Evolutionary conservation across 495 filamentous ascomycete genomes (phyloP).

Genomic region (Letharia lupina): DNA sequence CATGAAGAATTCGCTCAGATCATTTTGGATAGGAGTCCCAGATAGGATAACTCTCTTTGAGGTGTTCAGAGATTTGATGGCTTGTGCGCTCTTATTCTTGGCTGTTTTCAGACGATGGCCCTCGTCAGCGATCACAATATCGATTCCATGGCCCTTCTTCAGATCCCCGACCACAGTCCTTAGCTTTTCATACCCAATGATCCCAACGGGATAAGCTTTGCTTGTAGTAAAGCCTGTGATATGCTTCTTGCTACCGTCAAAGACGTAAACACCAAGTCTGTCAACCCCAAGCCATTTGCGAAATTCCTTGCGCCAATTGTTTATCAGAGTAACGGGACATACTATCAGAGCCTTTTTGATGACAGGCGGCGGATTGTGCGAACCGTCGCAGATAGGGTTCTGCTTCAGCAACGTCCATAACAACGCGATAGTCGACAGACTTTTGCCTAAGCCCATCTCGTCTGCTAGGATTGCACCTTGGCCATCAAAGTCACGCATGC

Average conservation of each 20-base stretch:
- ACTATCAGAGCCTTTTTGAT: slow-evolving; percentile 75
- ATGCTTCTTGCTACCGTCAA: slow-evolving; percentile 56
- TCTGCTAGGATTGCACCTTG: slow-evolving; percentile 73
- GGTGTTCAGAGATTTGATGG: slow-evolving; percentile 65
- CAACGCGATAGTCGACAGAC: slow-evolving; percentile 68
- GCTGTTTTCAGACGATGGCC: slow-evolving; percentile 75
- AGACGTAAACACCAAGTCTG: slow-evolving; percentile 66
- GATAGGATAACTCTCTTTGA: slow-evolving; percentile 60
- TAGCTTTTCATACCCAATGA: slow-evolving; percentile 75
- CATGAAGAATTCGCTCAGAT: slow-evolving; percentile 68
- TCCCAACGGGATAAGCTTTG: slow-evolving; percentile 68
- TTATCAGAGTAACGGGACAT: slow-evolving; percentile 70
- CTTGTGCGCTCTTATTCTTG: slow-evolving; percentile 70
- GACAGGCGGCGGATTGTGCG: slow-evolving; percentile 38
- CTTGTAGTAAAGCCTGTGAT: slow-evolving; percentile 70
- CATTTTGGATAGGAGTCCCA: slow-evolving; percentile 74
- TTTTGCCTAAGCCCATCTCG: slow-evolving; percentile 79
- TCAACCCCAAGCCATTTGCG: slow-evolving; percentile 75
- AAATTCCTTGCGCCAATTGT: slow-evolving; percentile 76
- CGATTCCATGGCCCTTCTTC: slow-evolving; percentile 53
- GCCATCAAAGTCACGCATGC: slow-evolving; percentile 60
- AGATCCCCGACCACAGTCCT: slow-evolving; percentile 60
- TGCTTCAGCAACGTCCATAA: slow-evolving; percentile 78
- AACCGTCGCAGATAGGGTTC: slow-evolving; percentile 56
- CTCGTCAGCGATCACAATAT: slow-evolving; percentile 77